Percentiles rank a stretch among this genome's conserved stretches.
These are phyloP conservation scores for Oryza australiensis DNA, from an alignment of 176 grass and related monocot genomes.

Conservation along the genomic window DNA sequence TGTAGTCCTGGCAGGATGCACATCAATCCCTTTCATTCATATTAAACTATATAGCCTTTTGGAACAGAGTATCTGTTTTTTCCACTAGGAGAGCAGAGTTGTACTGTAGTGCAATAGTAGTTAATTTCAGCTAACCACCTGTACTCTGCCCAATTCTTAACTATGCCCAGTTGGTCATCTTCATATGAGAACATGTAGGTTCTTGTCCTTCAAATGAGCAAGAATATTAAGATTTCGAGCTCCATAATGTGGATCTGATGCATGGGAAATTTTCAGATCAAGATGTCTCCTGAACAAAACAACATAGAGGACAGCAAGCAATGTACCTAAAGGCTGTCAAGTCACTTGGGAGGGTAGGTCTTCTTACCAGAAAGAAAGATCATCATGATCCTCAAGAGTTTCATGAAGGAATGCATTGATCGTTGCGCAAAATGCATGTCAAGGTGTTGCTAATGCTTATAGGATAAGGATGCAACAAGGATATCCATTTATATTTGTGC, in stretches of 20 bases:
- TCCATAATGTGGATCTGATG: not conserved
- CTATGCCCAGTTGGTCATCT: not conserved
- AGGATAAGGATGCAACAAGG: not conserved
- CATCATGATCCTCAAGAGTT: not conserved
- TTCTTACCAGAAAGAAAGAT: not conserved
- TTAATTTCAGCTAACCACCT: conserved; percentile 14
- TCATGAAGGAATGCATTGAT: not conserved
- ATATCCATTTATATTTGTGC: not conserved
- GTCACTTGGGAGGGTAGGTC: not conserved
- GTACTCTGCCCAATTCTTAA: not conserved
- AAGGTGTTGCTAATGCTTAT: not conserved
- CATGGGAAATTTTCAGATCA: conserved; percentile 1
- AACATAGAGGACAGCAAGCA: not conserved
- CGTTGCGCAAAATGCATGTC: not conserved
- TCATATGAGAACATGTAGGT: not conserved
- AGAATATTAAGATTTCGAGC: not conserved
- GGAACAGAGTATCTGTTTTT: not conserved
- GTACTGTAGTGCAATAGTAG: not conserved
- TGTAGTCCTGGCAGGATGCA: not conserved
- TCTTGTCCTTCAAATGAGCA: not conserved
- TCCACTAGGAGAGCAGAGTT: not conserved
- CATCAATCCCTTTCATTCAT: not conserved
- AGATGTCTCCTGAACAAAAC: not conserved
- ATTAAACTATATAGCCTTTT: not conserved
- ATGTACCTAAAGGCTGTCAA: not conserved